Evolutionary conservation across 768 basidiomycete genomes (phyloP), one percentile per base, ranked within the genome.

Genomic region (Cystoderma amianthinum): DNA sequence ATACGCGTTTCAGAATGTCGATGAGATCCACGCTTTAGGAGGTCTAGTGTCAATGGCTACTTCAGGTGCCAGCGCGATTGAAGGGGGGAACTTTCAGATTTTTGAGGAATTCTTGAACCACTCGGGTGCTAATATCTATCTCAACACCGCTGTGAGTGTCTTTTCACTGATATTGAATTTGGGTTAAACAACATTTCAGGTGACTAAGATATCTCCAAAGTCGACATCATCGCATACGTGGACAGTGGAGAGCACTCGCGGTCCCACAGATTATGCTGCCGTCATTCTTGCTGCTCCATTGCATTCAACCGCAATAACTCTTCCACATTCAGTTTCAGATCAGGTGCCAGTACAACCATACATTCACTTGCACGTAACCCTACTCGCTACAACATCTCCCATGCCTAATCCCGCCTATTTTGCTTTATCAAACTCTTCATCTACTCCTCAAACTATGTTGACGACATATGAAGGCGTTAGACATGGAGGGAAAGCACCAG

Each of bases 231-330:
- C 17, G 34, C 25, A 28, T 7, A 66, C 23, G n/a, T 85, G 82
- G 80, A 64, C 65, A 2, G 59, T 87, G 37, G 61, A 67, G 41
- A 80, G 68, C 39, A 53, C 60, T 11, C 57, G 61, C 15, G 77
- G 78, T 17, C 61, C 68, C 12, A 45, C 58, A 22, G 59, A 69
- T 32, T 93, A 89, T 56, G 77, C 74, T 54, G 80, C 79, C 2
- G 74, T 97, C 42, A 82, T 98, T 54, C 68, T 96, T 41, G 92
- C 93, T 2, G 82, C 90, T 1, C 95, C 95, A 2, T 86, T 80
- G 68, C 80, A 88, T 60, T 77, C 71, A 19, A 72, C 85, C 2
- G 63, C 61, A 11, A 83, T 89, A 47, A 52, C 54, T 4, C 57
- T 86, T 18, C 70, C 81, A 3, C 39, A 57, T 4, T 53, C 72